phyloP scores from a whole-genome alignment of 352 stramenopile genomes.

The Phytophthora hybrid region DNA sequence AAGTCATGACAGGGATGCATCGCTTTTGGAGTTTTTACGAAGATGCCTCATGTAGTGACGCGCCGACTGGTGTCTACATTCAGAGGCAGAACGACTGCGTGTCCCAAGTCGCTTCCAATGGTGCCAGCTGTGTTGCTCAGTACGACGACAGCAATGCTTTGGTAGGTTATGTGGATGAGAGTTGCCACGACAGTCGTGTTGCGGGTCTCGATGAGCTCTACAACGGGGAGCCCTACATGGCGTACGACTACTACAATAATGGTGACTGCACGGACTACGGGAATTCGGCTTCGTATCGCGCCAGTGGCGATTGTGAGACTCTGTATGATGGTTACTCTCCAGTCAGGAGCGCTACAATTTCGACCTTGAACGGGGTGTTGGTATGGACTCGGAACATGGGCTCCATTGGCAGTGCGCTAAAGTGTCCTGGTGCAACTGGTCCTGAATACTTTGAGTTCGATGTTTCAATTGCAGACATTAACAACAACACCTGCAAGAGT shows the following conservation, averaged over 20 bases:
- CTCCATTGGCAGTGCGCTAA: neutral
- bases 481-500: neutral
- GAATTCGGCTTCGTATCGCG: conserved; percentile 10
- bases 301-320: conserved; percentile 6
- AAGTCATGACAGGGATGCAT: conserved; percentile 5
- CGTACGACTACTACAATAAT: conserved; percentile 14
- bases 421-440: neutral
- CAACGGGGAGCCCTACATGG: conserved; percentile 8
- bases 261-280: neutral
- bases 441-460: conserved; percentile 13
- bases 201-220: conserved; percentile 10
- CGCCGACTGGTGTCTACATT: conserved; percentile 9
- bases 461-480: conserved; percentile 6
- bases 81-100: neutral
- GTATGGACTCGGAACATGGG: conserved; percentile 2
- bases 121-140: neutral
- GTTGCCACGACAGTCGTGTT: conserved; percentile 4
- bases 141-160: neutral
- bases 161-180: conserved; percentile 11
- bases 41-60: conserved; percentile 7
- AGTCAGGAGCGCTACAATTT: conserved; percentile 11
- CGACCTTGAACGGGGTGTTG: neutral
- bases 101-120: neutral
- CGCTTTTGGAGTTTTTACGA: conserved; percentile 24
- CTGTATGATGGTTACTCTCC: neutral